Evolutionary conservation across 2,329 filamentous ascomycete species (phyloP).

Genomic region (Arthrobotrys iridis): DNA sequence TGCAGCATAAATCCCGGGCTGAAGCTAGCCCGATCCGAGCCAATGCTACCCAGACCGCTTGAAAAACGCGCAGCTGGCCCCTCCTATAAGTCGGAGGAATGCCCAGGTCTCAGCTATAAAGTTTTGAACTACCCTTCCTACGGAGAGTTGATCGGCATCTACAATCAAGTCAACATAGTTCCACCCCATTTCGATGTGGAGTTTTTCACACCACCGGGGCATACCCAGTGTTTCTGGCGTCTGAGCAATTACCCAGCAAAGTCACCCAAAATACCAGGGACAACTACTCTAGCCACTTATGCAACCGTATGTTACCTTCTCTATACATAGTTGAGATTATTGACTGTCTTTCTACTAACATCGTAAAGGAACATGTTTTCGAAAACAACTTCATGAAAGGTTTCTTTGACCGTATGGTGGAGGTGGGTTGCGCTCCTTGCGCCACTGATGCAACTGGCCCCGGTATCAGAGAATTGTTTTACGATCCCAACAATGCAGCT

Average conservation of each 20-base stretch:
- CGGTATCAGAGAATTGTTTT: slow-evolving; percentile 28
- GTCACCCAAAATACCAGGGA: neutral
- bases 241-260: neutral
- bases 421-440: slow-evolving; percentile 15
- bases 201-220: neutral
- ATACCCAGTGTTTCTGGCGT: slow-evolving; percentile 7
- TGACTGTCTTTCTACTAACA: neutral
- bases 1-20: neutral
- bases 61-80: neutral
- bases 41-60: neutral
- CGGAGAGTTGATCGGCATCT: neutral
- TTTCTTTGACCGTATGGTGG: slow-evolving; percentile 21
- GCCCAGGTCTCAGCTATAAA: neutral
- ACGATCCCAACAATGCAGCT: neutral
- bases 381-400: slow-evolving; percentile 29
- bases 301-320: neutral
- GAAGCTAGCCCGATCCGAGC: slow-evolving; percentile 10
- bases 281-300: neutral
- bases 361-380: slow-evolving; percentile 18
- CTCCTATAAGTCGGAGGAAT: neutral
- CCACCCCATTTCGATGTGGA: neutral
- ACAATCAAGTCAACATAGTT: neutral
- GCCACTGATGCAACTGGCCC: neutral
- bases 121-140: slow-evolving; percentile 9
- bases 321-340: neutral